Percentiles rank a stretch among this genome's conserved stretches.
These are phyloP conservation scores for Flaveria bidentis DNA, from an alignment of 129 eudicot species.

Conservation along the genomic window DNA sequence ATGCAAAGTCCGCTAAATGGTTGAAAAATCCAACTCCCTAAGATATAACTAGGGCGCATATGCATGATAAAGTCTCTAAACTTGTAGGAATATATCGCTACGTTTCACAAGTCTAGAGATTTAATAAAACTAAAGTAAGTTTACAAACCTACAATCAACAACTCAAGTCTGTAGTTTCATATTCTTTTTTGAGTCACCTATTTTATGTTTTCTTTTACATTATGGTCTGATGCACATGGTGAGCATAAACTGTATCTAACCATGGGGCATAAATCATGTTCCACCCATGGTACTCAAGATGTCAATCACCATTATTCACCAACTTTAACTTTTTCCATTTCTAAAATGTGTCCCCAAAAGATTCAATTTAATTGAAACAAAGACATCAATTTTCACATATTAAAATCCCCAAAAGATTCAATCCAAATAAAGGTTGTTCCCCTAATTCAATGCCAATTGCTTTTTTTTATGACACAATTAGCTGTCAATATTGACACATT, in stretches of 20 bases:
- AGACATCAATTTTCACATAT: not conserved
- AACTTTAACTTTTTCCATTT: not conserved
- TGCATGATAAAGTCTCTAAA: not conserved
- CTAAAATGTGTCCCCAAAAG: not conserved
- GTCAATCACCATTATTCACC: not conserved
- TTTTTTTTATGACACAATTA: conserved; percentile 10
- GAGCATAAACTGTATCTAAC: conserved; percentile 2
- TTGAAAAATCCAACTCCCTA: too few relatives aligned
- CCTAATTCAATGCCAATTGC: not conserved
- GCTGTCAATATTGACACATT: conserved; percentile 31
- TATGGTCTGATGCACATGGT: not conserved
- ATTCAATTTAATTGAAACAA: not conserved
- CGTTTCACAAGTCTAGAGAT: not conserved
- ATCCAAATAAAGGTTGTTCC: conserved; percentile 18
- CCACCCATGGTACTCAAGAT: conserved; percentile 1
- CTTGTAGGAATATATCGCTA: not conserved
- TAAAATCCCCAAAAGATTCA: conserved; percentile 9
- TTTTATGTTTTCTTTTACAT: not conserved
- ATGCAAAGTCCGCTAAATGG: too few relatives aligned
- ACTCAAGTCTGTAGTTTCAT: not conserved
- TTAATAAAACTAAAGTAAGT: not conserved
- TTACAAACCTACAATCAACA: not conserved
- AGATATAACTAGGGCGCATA: too few relatives aligned
- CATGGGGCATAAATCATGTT: not conserved
- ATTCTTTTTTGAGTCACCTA: not conserved